Conservation (phyloP, 805 yeast species). For the Cyberlindnera mycetangii region DNA sequence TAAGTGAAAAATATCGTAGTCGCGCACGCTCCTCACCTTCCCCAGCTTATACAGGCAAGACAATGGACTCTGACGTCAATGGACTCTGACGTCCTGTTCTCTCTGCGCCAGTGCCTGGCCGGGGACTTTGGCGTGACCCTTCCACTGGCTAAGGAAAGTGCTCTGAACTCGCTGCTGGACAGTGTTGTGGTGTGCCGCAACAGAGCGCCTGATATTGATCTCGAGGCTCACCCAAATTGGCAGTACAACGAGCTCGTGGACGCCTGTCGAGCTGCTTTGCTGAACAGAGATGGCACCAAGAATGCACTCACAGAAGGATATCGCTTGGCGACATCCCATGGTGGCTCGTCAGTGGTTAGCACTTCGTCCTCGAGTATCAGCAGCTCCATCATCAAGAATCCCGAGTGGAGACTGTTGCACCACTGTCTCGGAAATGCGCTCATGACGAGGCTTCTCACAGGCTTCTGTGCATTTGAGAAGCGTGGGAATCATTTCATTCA, state of each 20-base stretch:
- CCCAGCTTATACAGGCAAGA: neutral
- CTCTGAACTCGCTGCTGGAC: constrained; percentile 2
- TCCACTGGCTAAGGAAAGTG: neutral
- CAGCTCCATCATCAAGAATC: constrained; percentile 39
- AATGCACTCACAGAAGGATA: constrained; percentile 47
- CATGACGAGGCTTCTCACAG: constrained; percentile 16
- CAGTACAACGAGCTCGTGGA: constrained; percentile 39
- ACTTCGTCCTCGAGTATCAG: constrained; percentile 37
- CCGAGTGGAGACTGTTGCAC: constrained; percentile 38
- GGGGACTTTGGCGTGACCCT: neutral
- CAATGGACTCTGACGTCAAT: neutral
- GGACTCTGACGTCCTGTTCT: neutral
- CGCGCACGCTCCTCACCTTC: neutral
- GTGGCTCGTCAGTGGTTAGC: constrained; percentile 30
- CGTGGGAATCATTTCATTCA: constrained; percentile 10
- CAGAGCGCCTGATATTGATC: neutral
- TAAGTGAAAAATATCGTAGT: neutral
- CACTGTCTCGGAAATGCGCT: constrained; percentile 10
- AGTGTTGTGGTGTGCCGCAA: constrained; percentile 3
- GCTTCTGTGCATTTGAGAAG: constrained; percentile 11
- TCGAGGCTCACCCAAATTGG: constrained; percentile 2
- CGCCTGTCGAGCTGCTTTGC: constrained; percentile 33
- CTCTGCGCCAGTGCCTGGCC: neutral
- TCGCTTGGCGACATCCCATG: constrained; percentile 29
- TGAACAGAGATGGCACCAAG: constrained; percentile 25